phyloP scores from a whole-genome alignment of 345 rosid genomes.

The Kernera saxatilis region DNA sequence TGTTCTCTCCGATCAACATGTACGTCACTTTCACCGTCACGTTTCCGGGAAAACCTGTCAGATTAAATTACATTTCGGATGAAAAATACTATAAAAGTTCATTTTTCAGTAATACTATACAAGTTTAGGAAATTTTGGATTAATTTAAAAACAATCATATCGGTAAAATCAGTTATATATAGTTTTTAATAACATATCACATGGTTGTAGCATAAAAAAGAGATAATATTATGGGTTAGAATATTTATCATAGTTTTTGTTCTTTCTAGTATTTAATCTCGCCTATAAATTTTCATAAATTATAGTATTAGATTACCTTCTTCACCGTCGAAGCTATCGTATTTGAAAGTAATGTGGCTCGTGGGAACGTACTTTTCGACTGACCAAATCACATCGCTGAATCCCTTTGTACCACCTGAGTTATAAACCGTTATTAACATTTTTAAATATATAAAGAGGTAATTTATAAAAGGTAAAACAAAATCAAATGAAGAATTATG shows the following conservation, averaged over 20 bases:
- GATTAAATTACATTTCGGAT: background rate
- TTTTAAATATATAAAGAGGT: background rate
- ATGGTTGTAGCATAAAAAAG: too few relatives aligned
- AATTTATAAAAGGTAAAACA: background rate
- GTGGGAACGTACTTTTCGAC: conserved; percentile 33
- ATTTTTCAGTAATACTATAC: too few relatives aligned
- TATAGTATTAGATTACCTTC: conserved; percentile 53
- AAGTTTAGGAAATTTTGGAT: too few relatives aligned
- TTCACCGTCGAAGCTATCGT: conserved; percentile 63
- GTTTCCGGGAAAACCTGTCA: conserved; percentile 73
- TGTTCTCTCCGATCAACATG: conserved; percentile 44
- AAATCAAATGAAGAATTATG: too few relatives aligned
- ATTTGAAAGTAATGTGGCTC: conserved; percentile 51
- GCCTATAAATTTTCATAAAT: background rate
- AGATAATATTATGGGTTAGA: too few relatives aligned
- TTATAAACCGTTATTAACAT: background rate
- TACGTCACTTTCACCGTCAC: conserved; percentile 57
- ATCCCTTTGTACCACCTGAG: conserved; percentile 75
- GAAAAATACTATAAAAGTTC: background rate
- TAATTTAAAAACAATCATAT: too few relatives aligned
- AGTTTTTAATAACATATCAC: too few relatives aligned
- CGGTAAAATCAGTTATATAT: too few relatives aligned
- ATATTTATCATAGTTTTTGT: too few relatives aligned
- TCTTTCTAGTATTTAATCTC: too few relatives aligned
- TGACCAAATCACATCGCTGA: conserved; percentile 60